These are phyloP conservation scores for Microstroma glucosiphilum DNA, from an alignment of 1,284 basidiomycete genomes.

Conservation along the genomic window DNA sequence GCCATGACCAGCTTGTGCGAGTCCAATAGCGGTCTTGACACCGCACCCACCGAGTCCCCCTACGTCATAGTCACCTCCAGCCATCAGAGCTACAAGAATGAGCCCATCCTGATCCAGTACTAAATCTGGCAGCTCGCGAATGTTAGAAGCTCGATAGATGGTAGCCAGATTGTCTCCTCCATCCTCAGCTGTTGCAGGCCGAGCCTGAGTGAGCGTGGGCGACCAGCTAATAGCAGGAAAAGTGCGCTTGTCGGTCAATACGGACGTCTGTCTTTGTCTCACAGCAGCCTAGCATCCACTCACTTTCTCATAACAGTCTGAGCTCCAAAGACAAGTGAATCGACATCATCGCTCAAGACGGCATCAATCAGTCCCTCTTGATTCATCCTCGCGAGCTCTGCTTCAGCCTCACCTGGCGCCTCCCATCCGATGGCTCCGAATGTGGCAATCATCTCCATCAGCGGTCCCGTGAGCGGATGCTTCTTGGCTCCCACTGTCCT, in stretches of 20 bases:
- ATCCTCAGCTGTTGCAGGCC: neutral
- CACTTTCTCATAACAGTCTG: conserved; percentile 71
- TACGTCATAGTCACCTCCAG: conserved; percentile 81
- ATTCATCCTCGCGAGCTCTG: conserved; percentile 83
- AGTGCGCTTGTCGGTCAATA: neutral
- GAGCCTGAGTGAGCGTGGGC: neutral
- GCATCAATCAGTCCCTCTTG: conserved; percentile 75
- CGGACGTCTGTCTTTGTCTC: too few relatives aligned
- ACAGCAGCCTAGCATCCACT: too few relatives aligned
- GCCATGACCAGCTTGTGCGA: conserved; percentile 54
- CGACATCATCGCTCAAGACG: conserved; percentile 85
- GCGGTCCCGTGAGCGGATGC: conserved; percentile 25
- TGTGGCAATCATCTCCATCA: neutral
- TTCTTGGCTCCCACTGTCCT: conserved; percentile 59
- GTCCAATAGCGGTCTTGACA: conserved; percentile 51
- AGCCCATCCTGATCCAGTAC: conserved; percentile 65
- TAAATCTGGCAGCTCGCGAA: conserved; percentile 7
- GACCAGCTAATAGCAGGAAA: conserved; percentile 9
- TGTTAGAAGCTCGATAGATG: neutral
- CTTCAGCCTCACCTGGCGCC: conserved; percentile 92
- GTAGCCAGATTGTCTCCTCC: neutral
- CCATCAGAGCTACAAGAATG: conserved; percentile 76
- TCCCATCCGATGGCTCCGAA: conserved; percentile 13
- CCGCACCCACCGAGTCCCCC: conserved; percentile 32
- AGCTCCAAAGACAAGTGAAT: conserved; percentile 85